phyloP scores from a whole-genome alignment of 116 monocot species.

The Dioscorea cayenensis region DNA sequence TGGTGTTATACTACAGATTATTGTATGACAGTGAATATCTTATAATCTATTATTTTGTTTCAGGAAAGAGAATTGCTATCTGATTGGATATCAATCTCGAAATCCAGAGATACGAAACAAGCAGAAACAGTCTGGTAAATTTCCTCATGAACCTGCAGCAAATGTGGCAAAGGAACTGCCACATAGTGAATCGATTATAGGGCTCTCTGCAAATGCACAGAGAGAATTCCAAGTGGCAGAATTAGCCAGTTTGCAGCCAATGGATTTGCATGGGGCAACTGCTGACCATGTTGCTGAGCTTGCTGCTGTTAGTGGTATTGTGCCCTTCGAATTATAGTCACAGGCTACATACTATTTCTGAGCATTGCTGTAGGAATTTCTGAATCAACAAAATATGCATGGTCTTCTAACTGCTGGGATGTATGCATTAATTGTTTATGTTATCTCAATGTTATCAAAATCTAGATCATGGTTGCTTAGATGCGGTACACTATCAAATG shows the following conservation, averaged over 20 bases:
- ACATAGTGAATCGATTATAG: background rate
- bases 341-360: too few relatives aligned
- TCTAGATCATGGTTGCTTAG: too few relatives aligned
- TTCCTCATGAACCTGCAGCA: background rate
- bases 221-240: background rate
- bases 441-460: too few relatives aligned
- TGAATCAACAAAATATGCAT: too few relatives aligned
- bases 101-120: background rate
- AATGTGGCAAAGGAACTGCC: background rate
- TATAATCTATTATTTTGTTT: background rate
- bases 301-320: background rate
- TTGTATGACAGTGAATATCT: background rate
- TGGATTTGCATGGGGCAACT: background rate
- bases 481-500: too few relatives aligned
- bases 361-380: too few relatives aligned
- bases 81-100: constrained; percentile 25
- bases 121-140: constrained; percentile 3
- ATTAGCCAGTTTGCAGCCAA: background rate
- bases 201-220: background rate
- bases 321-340: background rate
- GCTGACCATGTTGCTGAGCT: background rate
- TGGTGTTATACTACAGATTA: background rate
- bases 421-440: too few relatives aligned
- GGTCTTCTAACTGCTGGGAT: too few relatives aligned
- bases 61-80: constrained; percentile 24